Conservation (phyloP, 495 filamentous ascomycete species). For the Aspergillus homomorphus region DNA sequence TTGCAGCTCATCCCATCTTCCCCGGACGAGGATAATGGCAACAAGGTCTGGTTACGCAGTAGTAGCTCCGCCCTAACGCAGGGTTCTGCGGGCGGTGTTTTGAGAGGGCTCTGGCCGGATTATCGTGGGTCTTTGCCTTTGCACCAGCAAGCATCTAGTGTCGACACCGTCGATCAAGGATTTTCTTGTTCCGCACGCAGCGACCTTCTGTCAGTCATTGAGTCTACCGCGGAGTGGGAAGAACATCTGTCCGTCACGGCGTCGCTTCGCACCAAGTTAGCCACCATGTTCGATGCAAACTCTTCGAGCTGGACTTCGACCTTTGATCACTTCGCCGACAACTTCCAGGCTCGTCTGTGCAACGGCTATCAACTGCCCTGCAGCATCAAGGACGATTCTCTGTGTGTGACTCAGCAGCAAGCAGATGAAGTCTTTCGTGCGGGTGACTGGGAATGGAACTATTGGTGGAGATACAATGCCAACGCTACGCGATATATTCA, state of each 20-base stretch:
- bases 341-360: constrained; percentile 44
- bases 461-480: constrained; percentile 40
- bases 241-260: constrained; percentile 36
- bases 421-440: constrained; percentile 42
- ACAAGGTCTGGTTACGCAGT: constrained; percentile 40
- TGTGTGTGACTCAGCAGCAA: constrained; percentile 34
- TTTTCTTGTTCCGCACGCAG: constrained; percentile 33
- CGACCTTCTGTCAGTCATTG: constrained; percentile 23
- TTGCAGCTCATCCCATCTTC: constrained; percentile 30
- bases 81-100: constrained; percentile 37
- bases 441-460: constrained; percentile 48
- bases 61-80: constrained; percentile 39
- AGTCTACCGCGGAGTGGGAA: constrained; percentile 35
- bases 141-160: constrained; percentile 36
- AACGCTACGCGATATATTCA: constrained; percentile 40
- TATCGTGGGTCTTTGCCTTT: constrained; percentile 35
- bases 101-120: constrained; percentile 39
- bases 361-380: constrained; percentile 42
- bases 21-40: constrained; percentile 12
- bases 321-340: constrained; percentile 46
- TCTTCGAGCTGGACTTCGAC: constrained; percentile 33
- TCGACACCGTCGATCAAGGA: constrained; percentile 40
- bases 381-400: constrained; percentile 24
- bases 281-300: constrained; percentile 35
- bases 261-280: constrained; percentile 30